Base-by-base conservation (phyloP, 2,329 filamentous ascomycete genomes). In the Scortechinia acanthostroma region DNA sequence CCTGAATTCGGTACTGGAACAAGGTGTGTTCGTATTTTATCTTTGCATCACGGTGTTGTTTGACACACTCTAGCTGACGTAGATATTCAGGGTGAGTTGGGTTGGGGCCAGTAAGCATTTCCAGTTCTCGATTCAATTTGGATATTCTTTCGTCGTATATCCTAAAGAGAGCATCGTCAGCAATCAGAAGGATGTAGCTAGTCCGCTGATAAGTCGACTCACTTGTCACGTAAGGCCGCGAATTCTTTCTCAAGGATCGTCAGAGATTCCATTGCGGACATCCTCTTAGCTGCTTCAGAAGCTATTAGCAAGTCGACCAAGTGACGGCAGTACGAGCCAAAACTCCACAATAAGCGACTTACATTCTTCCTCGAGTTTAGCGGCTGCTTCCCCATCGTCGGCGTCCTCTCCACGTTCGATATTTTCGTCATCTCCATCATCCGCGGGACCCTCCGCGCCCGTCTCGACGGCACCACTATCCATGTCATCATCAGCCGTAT, bases 211-310 rank as follows among this genome's bases (percentile, higher is more conserved):
- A 14, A 5, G 1, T 19, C 15, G 14, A 45, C 61, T 58, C 58
- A 69, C 66, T 66, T 68, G 50, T 72, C 76, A 48, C 77, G 70
- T 52, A 83, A 70, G 5, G 73, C 65, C 48, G 75, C 72, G 56
- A 83, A 84, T 53, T 80, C 76, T 54, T 73, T 74, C 52, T 82
- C 77, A 22, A 83, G 65, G 21, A 70, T 68, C 19, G 68, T 66
- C 25, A 83, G 60, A 22, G 71, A 65, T 35, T 77, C 73, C 57
- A 80, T 71, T 3, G 76, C 76, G 23, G 65, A 65, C 52, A 71
- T 71, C 57, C 76, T 75, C 55, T 72, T 76, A 20, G 65, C 61
- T 22, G 70, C 73, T 75, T 48, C 43, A 37, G 19, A 23, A 28
- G n/a, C 44, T 49, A 6, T 40, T 40, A 40, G 35, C 35, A 10